Conservation (phyloP, 768 basidiomycete genomes). For the Leccinum variicolor region DNA sequence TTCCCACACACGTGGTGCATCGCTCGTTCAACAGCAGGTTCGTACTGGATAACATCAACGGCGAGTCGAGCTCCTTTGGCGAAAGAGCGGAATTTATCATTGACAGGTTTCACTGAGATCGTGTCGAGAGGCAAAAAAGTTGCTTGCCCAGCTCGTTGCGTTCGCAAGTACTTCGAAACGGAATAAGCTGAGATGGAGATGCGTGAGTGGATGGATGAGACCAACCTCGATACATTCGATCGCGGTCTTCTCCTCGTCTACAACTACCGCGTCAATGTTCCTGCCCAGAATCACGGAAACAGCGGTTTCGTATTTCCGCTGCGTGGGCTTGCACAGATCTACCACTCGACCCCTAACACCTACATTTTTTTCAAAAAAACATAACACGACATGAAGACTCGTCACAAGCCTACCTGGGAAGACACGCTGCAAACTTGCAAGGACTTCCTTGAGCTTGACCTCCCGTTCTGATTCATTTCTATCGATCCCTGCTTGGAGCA, state of each 20-base stretch:
- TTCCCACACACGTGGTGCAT: conserved; percentile 97
- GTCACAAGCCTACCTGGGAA: conserved; percentile 67
- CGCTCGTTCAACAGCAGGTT: conserved; percentile 84
- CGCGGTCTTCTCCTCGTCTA: conserved; percentile 95
- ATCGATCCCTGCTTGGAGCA: conserved; percentile 89
- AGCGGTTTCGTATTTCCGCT: conserved; percentile 87
- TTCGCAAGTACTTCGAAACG: conserved; percentile 79
- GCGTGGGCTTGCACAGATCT: conserved; percentile 93
- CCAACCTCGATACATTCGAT: conserved; percentile 95
- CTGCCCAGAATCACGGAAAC: conserved; percentile 90
- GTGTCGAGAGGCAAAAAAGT: conserved; percentile 99
- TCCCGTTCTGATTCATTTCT: conserved; percentile 85
- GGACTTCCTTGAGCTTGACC: conserved; percentile 77
- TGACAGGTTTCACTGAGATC: conserved; percentile 89
- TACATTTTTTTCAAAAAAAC: conserved; percentile 20
- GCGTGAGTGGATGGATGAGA: neutral
- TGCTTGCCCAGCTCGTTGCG: conserved; percentile 91
- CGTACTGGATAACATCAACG: conserved; percentile 80
- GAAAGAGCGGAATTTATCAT: conserved; percentile 92
- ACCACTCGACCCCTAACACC: conserved; percentile 91
- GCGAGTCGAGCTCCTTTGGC: conserved; percentile 85
- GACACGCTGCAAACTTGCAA: conserved; percentile 78
- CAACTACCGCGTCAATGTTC: conserved; percentile 93
- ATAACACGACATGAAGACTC: neutral
- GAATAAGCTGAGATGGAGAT: neutral